phyloP scores from a whole-genome alignment of 2,329 filamentous ascomycete species.

The Monosporascus sp. region DNA sequence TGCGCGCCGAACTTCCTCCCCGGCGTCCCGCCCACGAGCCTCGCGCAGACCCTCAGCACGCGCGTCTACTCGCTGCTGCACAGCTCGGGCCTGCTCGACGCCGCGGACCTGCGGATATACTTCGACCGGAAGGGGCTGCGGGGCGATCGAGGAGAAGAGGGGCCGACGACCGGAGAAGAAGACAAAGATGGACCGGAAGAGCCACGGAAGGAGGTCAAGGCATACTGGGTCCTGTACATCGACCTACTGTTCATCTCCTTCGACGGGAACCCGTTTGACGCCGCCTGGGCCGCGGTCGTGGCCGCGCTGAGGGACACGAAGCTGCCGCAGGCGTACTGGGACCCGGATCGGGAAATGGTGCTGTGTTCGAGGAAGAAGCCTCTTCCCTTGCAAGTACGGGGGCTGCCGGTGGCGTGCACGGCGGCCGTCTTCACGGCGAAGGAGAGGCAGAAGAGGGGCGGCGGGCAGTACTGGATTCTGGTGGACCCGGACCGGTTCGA shows the following conservation, averaged over 20 bases:
- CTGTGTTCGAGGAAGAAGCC: conserved; percentile 63
- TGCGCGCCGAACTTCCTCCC: conserved; percentile 82
- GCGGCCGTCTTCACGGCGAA: conserved; percentile 71
- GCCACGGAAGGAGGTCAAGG: conserved; percentile 51
- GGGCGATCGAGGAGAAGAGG: conserved; percentile 27
- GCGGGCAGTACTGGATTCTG: conserved; percentile 65
- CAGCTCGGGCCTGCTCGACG: conserved; percentile 59
- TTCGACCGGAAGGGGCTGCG: conserved; percentile 31
- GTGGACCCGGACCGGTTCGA: conserved; percentile 88
- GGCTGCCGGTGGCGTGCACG: conserved; percentile 69
- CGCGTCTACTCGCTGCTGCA: conserved; percentile 73
- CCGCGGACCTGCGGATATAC: conserved; percentile 66
- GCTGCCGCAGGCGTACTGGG: conserved; percentile 76
- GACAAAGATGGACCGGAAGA: conserved; percentile 9
- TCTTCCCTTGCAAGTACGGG: conserved; percentile 52
- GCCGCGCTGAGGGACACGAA: conserved; percentile 74
- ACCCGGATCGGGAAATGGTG: conserved; percentile 72
- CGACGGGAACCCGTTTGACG: conserved; percentile 87
- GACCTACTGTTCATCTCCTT: conserved; percentile 92
- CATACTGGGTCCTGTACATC: conserved; percentile 93
- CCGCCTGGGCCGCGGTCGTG: conserved; percentile 78
- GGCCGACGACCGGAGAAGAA: conserved; percentile 20
- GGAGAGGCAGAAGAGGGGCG: conserved; percentile 40
- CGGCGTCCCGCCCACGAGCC: conserved; percentile 70
- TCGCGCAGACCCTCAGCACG: conserved; percentile 82